phyloP scores from a whole-genome alignment of 169 alveolate species.

The Plasmodium inui region DNA sequence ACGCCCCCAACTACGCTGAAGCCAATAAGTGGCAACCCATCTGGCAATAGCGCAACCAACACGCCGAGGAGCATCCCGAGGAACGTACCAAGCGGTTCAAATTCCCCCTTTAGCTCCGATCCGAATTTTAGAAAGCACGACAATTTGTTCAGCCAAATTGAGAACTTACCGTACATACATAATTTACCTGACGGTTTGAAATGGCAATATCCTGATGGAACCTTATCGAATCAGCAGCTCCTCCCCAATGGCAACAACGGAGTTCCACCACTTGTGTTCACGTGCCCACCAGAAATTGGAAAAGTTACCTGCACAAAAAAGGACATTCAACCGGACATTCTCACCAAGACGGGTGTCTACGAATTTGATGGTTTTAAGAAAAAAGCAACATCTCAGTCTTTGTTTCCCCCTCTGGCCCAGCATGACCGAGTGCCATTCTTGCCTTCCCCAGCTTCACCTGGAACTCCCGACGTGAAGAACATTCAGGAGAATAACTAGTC shows the following conservation, averaged over 20 bases:
- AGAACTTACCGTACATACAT: constrained; percentile 58
- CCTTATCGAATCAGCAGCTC: constrained; percentile 13
- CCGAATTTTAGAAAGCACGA: constrained; percentile 10
- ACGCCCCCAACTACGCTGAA: constrained; percentile 39
- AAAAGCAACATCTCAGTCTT: constrained; percentile 79
- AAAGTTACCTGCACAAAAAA: constrained; percentile 79
- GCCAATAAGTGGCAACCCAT: constrained; percentile 6
- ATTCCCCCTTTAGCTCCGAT: constrained; percentile 22
- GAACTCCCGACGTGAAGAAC: constrained; percentile 80
- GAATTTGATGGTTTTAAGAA: constrained; percentile 81
- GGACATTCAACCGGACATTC: constrained; percentile 81
- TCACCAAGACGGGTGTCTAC: constrained; percentile 82
- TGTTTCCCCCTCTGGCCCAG: constrained; percentile 84
- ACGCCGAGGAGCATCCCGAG: constrained; percentile 11
- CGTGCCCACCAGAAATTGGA: constrained; percentile 87
- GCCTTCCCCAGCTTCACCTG: constrained; percentile 77
- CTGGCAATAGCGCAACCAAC: neutral
- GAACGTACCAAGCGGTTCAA: neutral
- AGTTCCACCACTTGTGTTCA: constrained; percentile 83
- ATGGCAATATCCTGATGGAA: constrained; percentile 81
- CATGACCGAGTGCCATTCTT: constrained; percentile 80
- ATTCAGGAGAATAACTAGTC: constrained; percentile 36
- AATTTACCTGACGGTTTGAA: constrained; percentile 81
- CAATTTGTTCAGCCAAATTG: constrained; percentile 48
- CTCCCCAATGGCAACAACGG: constrained; percentile 19